A percentile compares a stretch with the other conserved stretches of the same genome.
These are phyloP conservation scores for Collybia nuda DNA, from an alignment of 768 basidiomycete genomes.

Conservation along the genomic window DNA sequence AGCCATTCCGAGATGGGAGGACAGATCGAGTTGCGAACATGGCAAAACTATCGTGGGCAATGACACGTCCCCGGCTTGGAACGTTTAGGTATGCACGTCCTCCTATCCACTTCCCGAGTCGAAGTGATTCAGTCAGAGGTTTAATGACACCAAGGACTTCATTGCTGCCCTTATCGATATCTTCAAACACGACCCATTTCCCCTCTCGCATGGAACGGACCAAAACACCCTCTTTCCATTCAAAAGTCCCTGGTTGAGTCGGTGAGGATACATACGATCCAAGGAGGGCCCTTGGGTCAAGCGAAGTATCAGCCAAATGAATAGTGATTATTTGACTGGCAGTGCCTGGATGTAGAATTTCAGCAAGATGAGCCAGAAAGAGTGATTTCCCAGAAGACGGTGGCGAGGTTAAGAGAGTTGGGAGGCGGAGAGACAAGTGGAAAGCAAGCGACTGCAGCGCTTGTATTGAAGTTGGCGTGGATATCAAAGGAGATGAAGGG, in stretches of 20 bases:
- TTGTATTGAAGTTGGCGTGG: constrained; percentile 58
- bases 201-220: constrained; percentile 89
- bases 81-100: constrained; percentile 66
- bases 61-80: constrained; percentile 71
- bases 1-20: constrained; percentile 41
- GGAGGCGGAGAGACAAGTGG: constrained; percentile 65
- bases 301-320: constrained; percentile 91
- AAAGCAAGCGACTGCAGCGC: constrained; percentile 65
- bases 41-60: constrained; percentile 78
- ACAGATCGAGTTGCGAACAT: constrained; percentile 88
- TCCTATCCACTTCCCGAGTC: constrained; percentile 74
- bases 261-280: constrained; percentile 92
- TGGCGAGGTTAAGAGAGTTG: constrained; percentile 80
- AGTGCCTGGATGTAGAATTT: constrained; percentile 54
- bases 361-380: constrained; percentile 74
- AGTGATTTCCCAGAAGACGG: constrained; percentile 90
- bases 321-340: constrained; percentile 78
- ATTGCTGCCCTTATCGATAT: constrained; percentile 86
- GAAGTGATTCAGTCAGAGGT: constrained; percentile 75
- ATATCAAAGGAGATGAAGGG: constrained; percentile 45
- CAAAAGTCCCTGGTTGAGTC: constrained; percentile 81
- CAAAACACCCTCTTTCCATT: constrained; percentile 95
- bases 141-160: constrained; percentile 90
- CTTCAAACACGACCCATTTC: constrained; percentile 90
- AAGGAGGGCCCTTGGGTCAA: constrained; percentile 90